A percentile compares a stretch with the other conserved stretches of the same genome.
Conservation (phyloP, 345 rosid species). For the Murraya paniculata region DNA sequence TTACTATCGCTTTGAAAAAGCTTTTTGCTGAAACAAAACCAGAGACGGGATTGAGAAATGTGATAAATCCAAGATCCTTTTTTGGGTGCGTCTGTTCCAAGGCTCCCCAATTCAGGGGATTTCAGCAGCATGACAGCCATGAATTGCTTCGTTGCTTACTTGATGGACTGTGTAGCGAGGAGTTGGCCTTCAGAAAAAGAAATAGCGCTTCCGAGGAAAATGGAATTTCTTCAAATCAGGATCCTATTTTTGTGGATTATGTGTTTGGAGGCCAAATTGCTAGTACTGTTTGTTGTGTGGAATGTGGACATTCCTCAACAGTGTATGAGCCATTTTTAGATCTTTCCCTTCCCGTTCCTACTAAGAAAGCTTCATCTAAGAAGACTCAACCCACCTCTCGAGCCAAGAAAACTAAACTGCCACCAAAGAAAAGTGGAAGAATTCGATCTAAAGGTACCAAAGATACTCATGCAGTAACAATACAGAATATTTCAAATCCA, state of each 20-base stretch:
- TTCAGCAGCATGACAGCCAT: constrained; percentile 96
- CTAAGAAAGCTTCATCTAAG: constrained; percentile 68
- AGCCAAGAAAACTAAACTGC: constrained; percentile 65
- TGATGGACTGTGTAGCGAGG: constrained; percentile 82
- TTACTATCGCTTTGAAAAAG: constrained; percentile 68
- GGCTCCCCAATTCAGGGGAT: constrained; percentile 92
- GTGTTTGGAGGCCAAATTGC: constrained; percentile 86
- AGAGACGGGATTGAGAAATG: constrained; percentile 55
- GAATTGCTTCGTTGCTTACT: constrained; percentile 86
- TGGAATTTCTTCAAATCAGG: constrained; percentile 32
- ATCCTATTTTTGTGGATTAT: constrained; percentile 64
- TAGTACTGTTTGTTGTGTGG: constrained; percentile 81
- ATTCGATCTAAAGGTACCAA: constrained; percentile 44
- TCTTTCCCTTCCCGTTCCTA: constrained; percentile 89
- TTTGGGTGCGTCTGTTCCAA: constrained; percentile 68
- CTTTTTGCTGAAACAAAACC: constrained; percentile 64
- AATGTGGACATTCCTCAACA: constrained; percentile 85
- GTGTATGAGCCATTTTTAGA: constrained; percentile 89
- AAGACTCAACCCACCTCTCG: constrained; percentile 51
- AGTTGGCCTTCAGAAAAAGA: constrained; percentile 51
- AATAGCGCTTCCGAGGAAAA: constrained; percentile 31
- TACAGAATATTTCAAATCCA: constrained; percentile 27
- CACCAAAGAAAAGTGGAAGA: constrained; percentile 57
- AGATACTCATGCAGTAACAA: constrained; percentile 34
- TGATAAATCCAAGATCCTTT: constrained; percentile 65